phyloP scores from a whole-genome alignment of 139 green algal species.

The Chlamydomonas eustigma region DNA sequence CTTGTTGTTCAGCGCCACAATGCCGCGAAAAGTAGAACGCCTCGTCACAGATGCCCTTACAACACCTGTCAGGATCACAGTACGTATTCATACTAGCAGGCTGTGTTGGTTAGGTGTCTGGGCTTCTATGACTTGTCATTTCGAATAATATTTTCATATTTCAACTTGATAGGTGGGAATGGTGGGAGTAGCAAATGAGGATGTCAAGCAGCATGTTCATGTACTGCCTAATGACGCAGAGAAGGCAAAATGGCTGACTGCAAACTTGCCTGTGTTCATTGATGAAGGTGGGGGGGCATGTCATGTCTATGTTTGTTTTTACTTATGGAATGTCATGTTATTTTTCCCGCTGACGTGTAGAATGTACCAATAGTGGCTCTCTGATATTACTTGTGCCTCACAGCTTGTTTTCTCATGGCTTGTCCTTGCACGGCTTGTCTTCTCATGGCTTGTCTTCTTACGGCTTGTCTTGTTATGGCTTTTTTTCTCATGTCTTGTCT shows the following conservation, averaged over 20 bases:
- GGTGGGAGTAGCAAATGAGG: slow-evolving; percentile 69
- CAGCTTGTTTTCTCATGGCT: too few species aligned
- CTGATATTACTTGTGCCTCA: too few species aligned
- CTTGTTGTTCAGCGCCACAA: slow-evolving; percentile 91
- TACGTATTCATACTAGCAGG: slow-evolving; percentile 18
- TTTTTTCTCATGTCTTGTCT: too few species aligned
- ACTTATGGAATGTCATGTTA: too few species aligned
- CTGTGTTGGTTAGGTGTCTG: not conserved
- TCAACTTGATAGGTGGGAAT: slow-evolving; percentile 36
- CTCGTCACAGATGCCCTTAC: slow-evolving; percentile 73
- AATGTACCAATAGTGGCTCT: too few species aligned
- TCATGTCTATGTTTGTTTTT: too few species aligned
- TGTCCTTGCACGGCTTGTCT: too few species aligned
- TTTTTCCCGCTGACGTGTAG: too few species aligned
- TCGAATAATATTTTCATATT: too few species aligned
- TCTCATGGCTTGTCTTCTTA: too few species aligned
- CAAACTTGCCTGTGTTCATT: slow-evolving; percentile 22
- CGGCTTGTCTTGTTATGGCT: too few species aligned
- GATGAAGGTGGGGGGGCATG: too few species aligned
- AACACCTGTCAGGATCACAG: slow-evolving; percentile 71
- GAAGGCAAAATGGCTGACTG: slow-evolving; percentile 77
- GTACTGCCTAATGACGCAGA: slow-evolving; percentile 58
- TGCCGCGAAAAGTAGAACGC: slow-evolving; percentile 75
- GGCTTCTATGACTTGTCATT: slow-evolving; percentile 1
- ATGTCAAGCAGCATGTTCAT: slow-evolving; percentile 60